Evolutionary conservation across 1,284 basidiomycete genomes (phyloP), one percentile per base, ranked within the genome.

Genomic region (Pseudozyma thailandica): DNA sequence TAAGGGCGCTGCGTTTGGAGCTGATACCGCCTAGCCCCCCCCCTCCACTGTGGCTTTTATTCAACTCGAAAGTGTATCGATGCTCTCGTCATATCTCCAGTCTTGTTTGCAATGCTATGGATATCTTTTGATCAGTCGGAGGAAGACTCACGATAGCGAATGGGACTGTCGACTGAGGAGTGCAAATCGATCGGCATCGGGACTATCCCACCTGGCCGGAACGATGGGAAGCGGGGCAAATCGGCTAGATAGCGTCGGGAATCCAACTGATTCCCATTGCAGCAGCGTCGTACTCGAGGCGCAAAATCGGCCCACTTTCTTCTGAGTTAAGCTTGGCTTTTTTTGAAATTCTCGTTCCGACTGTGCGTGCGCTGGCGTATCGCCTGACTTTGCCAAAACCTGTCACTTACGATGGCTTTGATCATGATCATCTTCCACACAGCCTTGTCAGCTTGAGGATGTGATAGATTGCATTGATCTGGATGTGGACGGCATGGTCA

Each of bases 1-100:
- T 3, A 74, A 45, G 12, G 74, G 71, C 1, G 51, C 70, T 38
- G 55, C 50, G 20, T 72, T 59, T 23, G 66, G 66, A 26, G 33
- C 51, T 37, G 51, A 46, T 46, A 42, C 6, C 13, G 38, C 12
- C n/a, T n/a, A n/a, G n/a, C n/a, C n/a, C n/a, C n/a, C n/a, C 15
- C 8, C 33, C 18, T 41, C 18, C 18, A 21, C 38, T 41, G 38
- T 8, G 12, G n/a, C n/a, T 16, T 12, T 38, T 38, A 12, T 16
- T 15, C 30, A 8, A 15, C 30, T 31, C 30, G 8, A 31, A 31
- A 31, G 33, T 35, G 33, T n/a, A 16, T 12, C 15, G 13, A 5
- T 35, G 6, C 15, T 35, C 33, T 35, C 30, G 15, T 7, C 30
- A 31, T 15, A 31, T 8, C 7, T 31, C 15, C 30, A 7, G 30